Evolutionary conservation across 2,329 filamentous ascomycete genomes (phyloP).

Genomic region (Penicillium glabrum): DNA sequence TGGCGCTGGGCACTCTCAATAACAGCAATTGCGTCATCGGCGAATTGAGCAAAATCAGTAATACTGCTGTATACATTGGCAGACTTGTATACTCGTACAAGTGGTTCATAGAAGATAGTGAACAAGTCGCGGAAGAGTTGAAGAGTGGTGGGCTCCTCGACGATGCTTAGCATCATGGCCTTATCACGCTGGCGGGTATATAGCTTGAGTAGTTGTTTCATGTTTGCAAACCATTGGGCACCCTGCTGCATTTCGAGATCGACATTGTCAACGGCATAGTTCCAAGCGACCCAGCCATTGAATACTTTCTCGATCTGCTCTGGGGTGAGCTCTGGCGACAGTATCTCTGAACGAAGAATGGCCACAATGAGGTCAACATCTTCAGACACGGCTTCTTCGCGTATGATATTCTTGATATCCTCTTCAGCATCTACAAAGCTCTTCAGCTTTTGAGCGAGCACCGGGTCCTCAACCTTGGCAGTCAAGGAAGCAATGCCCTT

Average conservation of each 20-base stretch:
- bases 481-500: slow-evolving; percentile 78
- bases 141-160: slow-evolving; percentile 97
- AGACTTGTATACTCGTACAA: slow-evolving; percentile 96
- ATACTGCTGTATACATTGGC: slow-evolving; percentile 98
- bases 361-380: slow-evolving; percentile 82
- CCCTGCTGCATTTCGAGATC: slow-evolving; percentile 87
- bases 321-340: slow-evolving; percentile 68
- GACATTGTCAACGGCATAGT: slow-evolving; percentile 83
- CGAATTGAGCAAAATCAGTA: slow-evolving; percentile 90
- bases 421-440: slow-evolving; percentile 76
- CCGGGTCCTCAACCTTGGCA: slow-evolving; percentile 75
- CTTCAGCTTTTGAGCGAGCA: slow-evolving; percentile 78
- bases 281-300: slow-evolving; percentile 96
- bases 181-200: slow-evolving; percentile 91
- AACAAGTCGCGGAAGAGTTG: slow-evolving; percentile 94
- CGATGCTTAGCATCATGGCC: slow-evolving; percentile 92
- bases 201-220: slow-evolving; percentile 93
- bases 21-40: slow-evolving; percentile 88
- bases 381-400: slow-evolving; percentile 70
- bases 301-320: slow-evolving; percentile 82
- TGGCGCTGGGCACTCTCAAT: slow-evolving; percentile 66
- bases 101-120: slow-evolving; percentile 97
- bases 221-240: slow-evolving; percentile 86
- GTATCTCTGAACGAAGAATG: slow-evolving; percentile 74
- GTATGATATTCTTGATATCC: slow-evolving; percentile 69